Base-by-base conservation (phyloP, 2,329 filamentous ascomycete genomes). In the Ilyonectria destructans region DNA sequence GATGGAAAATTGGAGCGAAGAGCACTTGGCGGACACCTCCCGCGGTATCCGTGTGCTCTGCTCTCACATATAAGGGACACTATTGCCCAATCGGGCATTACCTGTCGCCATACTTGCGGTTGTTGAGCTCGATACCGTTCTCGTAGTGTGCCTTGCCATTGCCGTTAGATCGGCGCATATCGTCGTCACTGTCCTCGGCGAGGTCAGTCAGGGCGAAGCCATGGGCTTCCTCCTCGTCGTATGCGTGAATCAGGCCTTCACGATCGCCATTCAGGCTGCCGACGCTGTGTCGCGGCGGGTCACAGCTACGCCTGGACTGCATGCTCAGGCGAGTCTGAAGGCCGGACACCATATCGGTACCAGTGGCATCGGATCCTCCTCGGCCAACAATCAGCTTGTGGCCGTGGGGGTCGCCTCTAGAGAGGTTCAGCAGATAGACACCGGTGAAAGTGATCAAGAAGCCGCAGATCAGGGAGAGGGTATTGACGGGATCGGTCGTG, bases 361-460 rank as follows among this genome's bases (percentile, higher is more conserved):
- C 96, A 5, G 95, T 93, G 56, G 92, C 93, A 78, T 97, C 94
- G 58, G 91, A 88, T 67, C 89, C 87, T 73, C 87, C 79, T 52
- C 84, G 90, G 61, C 89, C 88, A 60, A 89, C 88, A 40, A 93
- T 85, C 71, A 92, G 80, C 66, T 88, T 89, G 65, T 87, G 90
- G 58, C 95, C 95, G 77, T 97, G 91, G 1, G 96, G 95, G 77
- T 99, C 96, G 72, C 91, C 89, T 77, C 96, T 92, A 0, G 96
- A 98, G n/a, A 99, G 90, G 78, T 98, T 98, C 74, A 98, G 89
- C 6, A 98, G 89, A 82, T 98, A 98, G 60, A 98, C 96, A 31
- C 96, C 96, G 3, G 95, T 93, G 80, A 98, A 98, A 68, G 97
- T 98, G 72, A 96, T 91, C 66, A 98, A 89, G 84, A 98, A 98